Evolutionary conservation across 202 grass and related monocot species (phyloP).

Genomic region (Setaria viridis): DNA sequence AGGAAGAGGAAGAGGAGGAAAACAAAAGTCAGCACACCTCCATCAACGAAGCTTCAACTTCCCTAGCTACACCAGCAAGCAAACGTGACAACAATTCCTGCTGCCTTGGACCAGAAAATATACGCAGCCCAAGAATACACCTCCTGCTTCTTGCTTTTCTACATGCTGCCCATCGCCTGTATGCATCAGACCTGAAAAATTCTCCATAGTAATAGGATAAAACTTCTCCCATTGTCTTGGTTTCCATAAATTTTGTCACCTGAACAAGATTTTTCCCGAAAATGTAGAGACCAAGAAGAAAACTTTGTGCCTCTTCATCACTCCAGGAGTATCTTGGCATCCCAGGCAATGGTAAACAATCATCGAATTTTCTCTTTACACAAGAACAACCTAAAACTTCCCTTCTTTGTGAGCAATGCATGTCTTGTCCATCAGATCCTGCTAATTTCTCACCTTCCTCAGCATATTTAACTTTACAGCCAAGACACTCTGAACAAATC

Average conservation of each 20-base stretch:
- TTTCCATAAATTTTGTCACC: slow-evolving; percentile 64
- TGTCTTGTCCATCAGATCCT: slow-evolving; percentile 45
- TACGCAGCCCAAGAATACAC: slow-evolving; percentile 75
- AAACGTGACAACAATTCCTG: slow-evolving; percentile 82
- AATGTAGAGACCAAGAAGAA: slow-evolving; percentile 89
- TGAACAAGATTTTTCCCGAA: slow-evolving; percentile 91
- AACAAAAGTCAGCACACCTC: slow-evolving; percentile 68
- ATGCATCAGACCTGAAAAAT: slow-evolving; percentile 75
- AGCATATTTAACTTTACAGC: slow-evolving; percentile 53
- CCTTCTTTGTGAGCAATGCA: slow-evolving; percentile 23
- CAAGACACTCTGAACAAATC: slow-evolving; percentile 30
- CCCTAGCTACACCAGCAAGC: slow-evolving; percentile 55
- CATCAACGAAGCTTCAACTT: slow-evolving; percentile 71
- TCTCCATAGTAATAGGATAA: slow-evolving; percentile 86
- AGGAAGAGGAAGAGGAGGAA: slow-evolving; percentile 20
- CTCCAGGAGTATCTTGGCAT: slow-evolving; percentile 61
- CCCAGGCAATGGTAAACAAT: slow-evolving; percentile 60
- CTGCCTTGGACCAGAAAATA: slow-evolving; percentile 90
- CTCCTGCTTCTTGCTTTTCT: slow-evolving; percentile 81
- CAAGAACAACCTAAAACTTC: slow-evolving; percentile 33
- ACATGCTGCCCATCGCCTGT: slow-evolving; percentile 69
- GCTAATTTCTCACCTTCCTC: slow-evolving; percentile 43
- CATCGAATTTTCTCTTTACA: slow-evolving; percentile 36
- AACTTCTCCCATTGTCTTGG: slow-evolving; percentile 79
- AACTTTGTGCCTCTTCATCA: slow-evolving; percentile 68